phyloP scores from a whole-genome alignment of 345 rosid genomes.

The Murraya paniculata region DNA sequence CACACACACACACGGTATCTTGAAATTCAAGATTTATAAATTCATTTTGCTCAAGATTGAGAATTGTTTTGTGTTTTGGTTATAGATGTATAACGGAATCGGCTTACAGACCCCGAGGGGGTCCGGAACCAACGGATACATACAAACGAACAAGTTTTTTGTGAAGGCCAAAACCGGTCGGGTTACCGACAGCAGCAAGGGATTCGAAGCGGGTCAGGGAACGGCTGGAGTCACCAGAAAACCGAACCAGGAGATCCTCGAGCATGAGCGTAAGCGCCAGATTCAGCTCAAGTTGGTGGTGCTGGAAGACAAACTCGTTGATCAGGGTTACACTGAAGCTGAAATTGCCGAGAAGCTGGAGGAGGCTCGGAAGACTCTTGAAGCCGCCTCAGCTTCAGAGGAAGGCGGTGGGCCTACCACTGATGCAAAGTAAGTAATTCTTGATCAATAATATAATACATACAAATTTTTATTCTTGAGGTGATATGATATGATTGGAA shows the following conservation, averaged over 20 bases:
- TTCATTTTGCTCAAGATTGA: background rate
- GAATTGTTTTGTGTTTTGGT: background rate
- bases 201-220: constrained; percentile 79
- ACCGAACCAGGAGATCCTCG: constrained; percentile 79
- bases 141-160: constrained; percentile 85
- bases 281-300: constrained; percentile 79
- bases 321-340: constrained; percentile 74
- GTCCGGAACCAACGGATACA: constrained; percentile 95
- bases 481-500: background rate
- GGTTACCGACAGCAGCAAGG: constrained; percentile 50
- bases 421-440: constrained; percentile 33
- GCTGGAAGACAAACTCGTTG: constrained; percentile 76
- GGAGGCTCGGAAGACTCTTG: constrained; percentile 67
- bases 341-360: constrained; percentile 83
- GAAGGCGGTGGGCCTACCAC: constrained; percentile 34
- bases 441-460: background rate
- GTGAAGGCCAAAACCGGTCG: constrained; percentile 69
- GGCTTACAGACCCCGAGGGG: constrained; percentile 94
- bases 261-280: constrained; percentile 93
- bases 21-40: background rate
- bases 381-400: constrained; percentile 52
- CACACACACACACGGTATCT: no score
- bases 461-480: background rate
- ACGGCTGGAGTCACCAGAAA: constrained; percentile 81
- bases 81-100: constrained; percentile 83